Evolutionary conservation across 2,329 filamentous ascomycete species (phyloP), one percentile per base, ranked within the genome.

Genomic region (Sclerotinia borealis): DNA sequence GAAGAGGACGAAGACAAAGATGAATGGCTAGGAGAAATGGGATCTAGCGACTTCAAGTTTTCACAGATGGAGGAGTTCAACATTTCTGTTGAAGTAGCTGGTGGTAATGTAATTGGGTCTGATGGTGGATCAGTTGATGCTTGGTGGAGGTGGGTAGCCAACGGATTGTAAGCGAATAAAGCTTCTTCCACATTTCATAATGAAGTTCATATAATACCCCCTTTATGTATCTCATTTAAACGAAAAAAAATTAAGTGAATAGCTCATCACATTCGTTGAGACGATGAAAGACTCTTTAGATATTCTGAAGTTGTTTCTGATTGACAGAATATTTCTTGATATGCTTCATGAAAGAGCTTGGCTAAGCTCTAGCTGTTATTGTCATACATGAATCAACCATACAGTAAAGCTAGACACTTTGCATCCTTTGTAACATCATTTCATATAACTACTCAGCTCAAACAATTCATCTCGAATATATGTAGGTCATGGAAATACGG

Each of bases 121-220:
- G 84, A 89, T 61, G 87, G 83, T 11, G 81, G 87, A n/a, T 88
- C 88, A 31, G 86, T 92, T 37, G 86, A 89, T 63, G 88, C 85
- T 75, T 97, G 93, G 93, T 96, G 92, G 85, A 84, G 85, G 71
- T 98, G 93, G 93, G 87, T 98, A 73, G 91, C 87, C 2, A 83
- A 88, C 73, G 85, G 88, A 72, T 78, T 96, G 70, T 95, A 76
- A 66, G 50, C 27, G 41, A 49, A 48, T 36, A 34, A 34, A 37
- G 31, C 22, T 49, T 58, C 17, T 55, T 37, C 7, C 27, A n/a
- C 25, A 56, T 25, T 49, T n/a, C 27, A 45, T 43, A 19, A 7
- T 17, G n/a, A n/a, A 22, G 41, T 22, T 47, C 39, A 39, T 39
- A 15, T 48, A 29, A 62, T 49, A 29, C 31, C 31, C 31, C 45